These are phyloP conservation scores for Sordariomycetes sp. DNA, from an alignment of 2,329 filamentous ascomycete species.

Conservation along the genomic window DNA sequence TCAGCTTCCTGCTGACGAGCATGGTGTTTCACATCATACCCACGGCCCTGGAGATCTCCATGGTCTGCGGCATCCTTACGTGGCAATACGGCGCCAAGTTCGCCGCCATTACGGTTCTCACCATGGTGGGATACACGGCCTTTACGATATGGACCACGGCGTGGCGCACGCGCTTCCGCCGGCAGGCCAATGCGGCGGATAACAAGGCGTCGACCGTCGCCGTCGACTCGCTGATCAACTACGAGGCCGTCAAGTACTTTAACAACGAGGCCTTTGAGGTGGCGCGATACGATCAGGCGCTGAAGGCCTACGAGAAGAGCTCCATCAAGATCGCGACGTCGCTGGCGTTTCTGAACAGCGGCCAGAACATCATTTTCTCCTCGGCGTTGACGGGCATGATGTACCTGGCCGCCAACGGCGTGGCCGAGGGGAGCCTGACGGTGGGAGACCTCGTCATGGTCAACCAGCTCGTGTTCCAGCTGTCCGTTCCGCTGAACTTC, in stretches of 20 bases:
- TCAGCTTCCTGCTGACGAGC: slow-evolving; percentile 90
- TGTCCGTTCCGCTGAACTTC: slow-evolving; percentile 95
- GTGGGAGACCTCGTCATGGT: slow-evolving; percentile 98
- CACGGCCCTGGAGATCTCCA: slow-evolving; percentile 82
- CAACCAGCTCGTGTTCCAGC: slow-evolving; percentile 96
- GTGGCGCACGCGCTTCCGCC: slow-evolving; percentile 93
- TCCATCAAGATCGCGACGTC: slow-evolving; percentile 97
- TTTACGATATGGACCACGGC: slow-evolving; percentile 96
- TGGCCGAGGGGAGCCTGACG: slow-evolving; percentile 69
- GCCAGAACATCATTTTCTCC: slow-evolving; percentile 96
- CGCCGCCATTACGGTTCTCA: slow-evolving; percentile 77
- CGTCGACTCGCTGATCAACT: slow-evolving; percentile 95
- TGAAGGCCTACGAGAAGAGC: slow-evolving; percentile 79
- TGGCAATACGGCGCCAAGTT: slow-evolving; percentile 93
- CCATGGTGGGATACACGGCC: slow-evolving; percentile 90
- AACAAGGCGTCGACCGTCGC: slow-evolving; percentile 92
- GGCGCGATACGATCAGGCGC: slow-evolving; percentile 74
- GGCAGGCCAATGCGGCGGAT: slow-evolving; percentile 90
- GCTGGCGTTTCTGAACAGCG: slow-evolving; percentile 82
- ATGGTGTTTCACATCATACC: slow-evolving; percentile 98
- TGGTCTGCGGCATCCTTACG: slow-evolving; percentile 93
- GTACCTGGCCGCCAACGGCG: slow-evolving; percentile 88
- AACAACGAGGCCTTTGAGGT: slow-evolving; percentile 98
- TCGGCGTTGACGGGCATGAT: slow-evolving; percentile 93
- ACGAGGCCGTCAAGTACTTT: slow-evolving; percentile 98